Conservation (phyloP, 1,284 basidiomycete genomes). For the Ceratobasidium sp. region DNA sequence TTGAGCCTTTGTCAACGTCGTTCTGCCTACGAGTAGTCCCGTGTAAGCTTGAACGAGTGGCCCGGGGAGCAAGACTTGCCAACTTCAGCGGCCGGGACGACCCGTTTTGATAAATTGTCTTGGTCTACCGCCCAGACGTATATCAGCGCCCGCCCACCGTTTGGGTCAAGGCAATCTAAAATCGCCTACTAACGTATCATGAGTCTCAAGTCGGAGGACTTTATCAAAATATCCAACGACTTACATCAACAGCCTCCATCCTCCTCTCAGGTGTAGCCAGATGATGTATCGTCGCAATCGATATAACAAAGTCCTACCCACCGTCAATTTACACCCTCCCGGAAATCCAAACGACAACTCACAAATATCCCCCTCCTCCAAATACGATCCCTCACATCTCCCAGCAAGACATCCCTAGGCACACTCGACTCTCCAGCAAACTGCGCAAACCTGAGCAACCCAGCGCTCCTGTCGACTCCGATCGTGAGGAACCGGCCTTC, state of each 20-base stretch:
- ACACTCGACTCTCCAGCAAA: slow-evolving; percentile 56
- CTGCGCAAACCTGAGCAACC: slow-evolving; percentile 79
- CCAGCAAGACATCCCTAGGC: slow-evolving; percentile 77
- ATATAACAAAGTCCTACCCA: slow-evolving; percentile 91
- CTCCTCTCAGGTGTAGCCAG: slow-evolving; percentile 81
- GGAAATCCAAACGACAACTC: slow-evolving; percentile 54
- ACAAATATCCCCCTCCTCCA: slow-evolving; percentile 86
- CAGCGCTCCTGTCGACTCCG: slow-evolving; percentile 83
- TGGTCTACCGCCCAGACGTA: slow-evolving; percentile 99
- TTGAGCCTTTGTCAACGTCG: slow-evolving; percentile 54
- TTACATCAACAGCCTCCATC: slow-evolving; percentile 75
- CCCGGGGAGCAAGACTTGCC: background rate
- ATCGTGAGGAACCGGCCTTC: slow-evolving; percentile 74
- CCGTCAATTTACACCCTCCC: slow-evolving; percentile 49
- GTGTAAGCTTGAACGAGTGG: background rate
- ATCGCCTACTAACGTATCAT: slow-evolving; percentile 63
- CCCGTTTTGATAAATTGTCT: slow-evolving; percentile 80
- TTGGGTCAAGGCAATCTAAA: slow-evolving; percentile 69
- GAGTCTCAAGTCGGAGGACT: background rate
- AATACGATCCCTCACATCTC: slow-evolving; percentile 72
- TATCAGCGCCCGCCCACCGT: slow-evolving; percentile 83
- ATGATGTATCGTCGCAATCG: slow-evolving; percentile 95
- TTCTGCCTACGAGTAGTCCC: slow-evolving; percentile 49
- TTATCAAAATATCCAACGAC: slow-evolving; percentile 49
- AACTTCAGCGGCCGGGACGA: slow-evolving; percentile 59